Conservation (phyloP, 2,329 filamentous ascomycete species). For the Venturia effusa region DNA sequence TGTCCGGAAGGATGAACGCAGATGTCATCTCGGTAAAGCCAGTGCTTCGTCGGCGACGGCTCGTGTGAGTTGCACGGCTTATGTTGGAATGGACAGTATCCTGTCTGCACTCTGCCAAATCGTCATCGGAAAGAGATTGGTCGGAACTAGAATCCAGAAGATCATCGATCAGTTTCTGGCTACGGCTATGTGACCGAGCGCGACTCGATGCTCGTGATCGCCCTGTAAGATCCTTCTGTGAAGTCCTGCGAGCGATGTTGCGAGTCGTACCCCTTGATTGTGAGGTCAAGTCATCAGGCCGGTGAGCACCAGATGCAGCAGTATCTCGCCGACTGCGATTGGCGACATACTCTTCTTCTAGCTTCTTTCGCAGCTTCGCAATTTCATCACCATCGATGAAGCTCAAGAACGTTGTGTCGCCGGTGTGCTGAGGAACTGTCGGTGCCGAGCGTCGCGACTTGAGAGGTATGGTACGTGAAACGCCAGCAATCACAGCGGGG, state of each 20-base stretch:
- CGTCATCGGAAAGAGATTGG: slow-evolving; percentile 3
- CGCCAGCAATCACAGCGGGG: slow-evolving; percentile 7
- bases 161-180: slow-evolving; percentile 13
- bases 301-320: slow-evolving; percentile 12
- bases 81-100: slow-evolving; percentile 10
- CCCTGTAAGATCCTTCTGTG: slow-evolving; percentile 7
- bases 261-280: not conserved
- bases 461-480: not conserved
- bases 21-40: slow-evolving; percentile 45
- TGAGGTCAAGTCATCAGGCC: slow-evolving; percentile 15
- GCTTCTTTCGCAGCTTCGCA: slow-evolving; percentile 40
- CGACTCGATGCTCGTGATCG: slow-evolving; percentile 7
- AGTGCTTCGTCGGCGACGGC: slow-evolving; percentile 37
- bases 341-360: slow-evolving; percentile 44
- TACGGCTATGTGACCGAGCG: not conserved
- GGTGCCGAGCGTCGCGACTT: not conserved
- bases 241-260: not conserved
- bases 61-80: slow-evolving; percentile 21
- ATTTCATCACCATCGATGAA: slow-evolving; percentile 43
- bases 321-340: slow-evolving; percentile 22
- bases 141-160: slow-evolving; percentile 11
- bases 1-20: slow-evolving; percentile 53
- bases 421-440: slow-evolving; percentile 2
- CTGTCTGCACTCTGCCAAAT: not conserved
- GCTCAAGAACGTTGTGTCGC: slow-evolving; percentile 43